Evolutionary conservation across 495 filamentous ascomycete genomes (phyloP).

Genomic region (Sordaria brevicollis): DNA sequence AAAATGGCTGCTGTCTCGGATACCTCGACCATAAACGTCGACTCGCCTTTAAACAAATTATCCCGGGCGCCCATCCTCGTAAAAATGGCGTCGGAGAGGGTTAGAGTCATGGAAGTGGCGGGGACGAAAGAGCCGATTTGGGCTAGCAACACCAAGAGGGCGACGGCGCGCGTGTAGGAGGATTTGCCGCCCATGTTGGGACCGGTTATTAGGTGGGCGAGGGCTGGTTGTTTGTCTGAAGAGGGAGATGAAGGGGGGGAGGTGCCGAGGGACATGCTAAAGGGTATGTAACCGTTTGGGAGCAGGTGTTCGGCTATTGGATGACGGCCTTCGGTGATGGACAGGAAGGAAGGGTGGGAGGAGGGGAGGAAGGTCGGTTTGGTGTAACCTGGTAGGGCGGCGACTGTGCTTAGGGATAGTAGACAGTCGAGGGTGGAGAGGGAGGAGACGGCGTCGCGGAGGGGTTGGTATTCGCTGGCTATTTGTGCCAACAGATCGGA

Average conservation of each 20-base stretch:
- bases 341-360: conserved; percentile 55
- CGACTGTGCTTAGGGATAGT: conserved; percentile 73
- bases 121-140: conserved; percentile 95
- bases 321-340: conserved; percentile 71
- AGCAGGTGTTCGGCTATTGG: conserved; percentile 94
- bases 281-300: conserved; percentile 82
- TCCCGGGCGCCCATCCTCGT: conserved; percentile 96
- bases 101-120: conserved; percentile 59
- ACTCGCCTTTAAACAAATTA: conserved; percentile 91
- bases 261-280: conserved; percentile 60
- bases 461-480: conserved; percentile 69
- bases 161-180: conserved; percentile 84
- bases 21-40: conserved; percentile 97
- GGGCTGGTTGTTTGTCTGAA: conserved; percentile 13
- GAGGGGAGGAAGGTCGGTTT: conserved; percentile 63
- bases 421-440: conserved; percentile 87
- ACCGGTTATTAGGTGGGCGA: conserved; percentile 83
- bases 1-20: conserved; percentile 86
- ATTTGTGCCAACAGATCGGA: conserved; percentile 56
- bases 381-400: conserved; percentile 76
- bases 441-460: conserved; percentile 79
- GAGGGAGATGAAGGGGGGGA: conserved; percentile 17
- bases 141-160: conserved; percentile 85
- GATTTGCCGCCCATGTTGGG: conserved; percentile 99
- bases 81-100: conserved; percentile 83